Base-by-base conservation (phyloP, 1,284 basidiomycete species). In the Sutorius eximius region DNA sequence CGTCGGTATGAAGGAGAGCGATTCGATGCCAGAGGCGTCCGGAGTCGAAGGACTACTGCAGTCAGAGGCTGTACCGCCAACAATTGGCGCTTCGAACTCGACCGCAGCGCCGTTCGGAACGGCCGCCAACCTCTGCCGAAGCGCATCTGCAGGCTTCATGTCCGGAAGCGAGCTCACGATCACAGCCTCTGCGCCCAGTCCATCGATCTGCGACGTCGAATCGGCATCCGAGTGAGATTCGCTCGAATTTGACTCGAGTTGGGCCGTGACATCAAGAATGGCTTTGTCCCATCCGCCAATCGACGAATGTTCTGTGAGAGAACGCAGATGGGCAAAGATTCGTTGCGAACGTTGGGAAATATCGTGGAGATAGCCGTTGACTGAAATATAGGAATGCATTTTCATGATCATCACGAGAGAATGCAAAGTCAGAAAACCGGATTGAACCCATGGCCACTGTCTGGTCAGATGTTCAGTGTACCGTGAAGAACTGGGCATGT, bases 391-490 rank as follows among this genome's bases (percentile, higher is more conserved):
- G 16, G 94, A 97, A 74, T 98, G 95, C 79, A 97, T 85, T 72
- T 97, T 97, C 94, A 97, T 97, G 63, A 96, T 83, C 87, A 96
- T 89, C 53, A 86, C 87, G 9, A 97, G 75, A 13, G 89, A 85
- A 71, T 95, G 96, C n/a, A 98, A 75, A 0, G 94, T 95, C 50
- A 98, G 79, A 74, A 95, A 98, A 9, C 95, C 95, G 0, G 93
- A 93, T 71, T 99, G 96, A 2, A 98, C 95, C 95, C 96, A 98
- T 37, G 93, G 94, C 95, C 95, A 98, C 62, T 94, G 82, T 51
- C 92, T 87, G 60, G 13, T 32, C 38, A 30, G 37, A 40, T n/a
- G 43, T 11, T 56, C 20, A 30, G 36, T 9, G 11, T 33, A 52
- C 18, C 24, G 34, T 51, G 16, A 18, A 51, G 51, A 58, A 32